Evolutionary conservation across 2,329 filamentous ascomycete genomes (phyloP).

Genomic region (Leptographium lundbergii): DNA sequence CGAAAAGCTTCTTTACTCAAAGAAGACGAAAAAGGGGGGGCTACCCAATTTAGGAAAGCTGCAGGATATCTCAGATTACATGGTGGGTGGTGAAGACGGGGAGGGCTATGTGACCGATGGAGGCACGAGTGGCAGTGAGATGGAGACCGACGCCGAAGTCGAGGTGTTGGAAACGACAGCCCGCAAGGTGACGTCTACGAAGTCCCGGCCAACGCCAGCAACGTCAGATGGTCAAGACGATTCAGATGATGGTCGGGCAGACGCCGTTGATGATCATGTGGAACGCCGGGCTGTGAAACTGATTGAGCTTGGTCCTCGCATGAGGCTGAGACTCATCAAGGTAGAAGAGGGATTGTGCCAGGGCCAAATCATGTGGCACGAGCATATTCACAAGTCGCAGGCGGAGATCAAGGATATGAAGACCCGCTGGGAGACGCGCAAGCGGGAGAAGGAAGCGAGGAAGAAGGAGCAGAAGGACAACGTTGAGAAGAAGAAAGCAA

Average conservation of each 20-base stretch:
- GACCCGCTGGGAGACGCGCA: conserved; percentile 65
- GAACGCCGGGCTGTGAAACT: conserved; percentile 85
- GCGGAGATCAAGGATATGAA: conserved; percentile 70
- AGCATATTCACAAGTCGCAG: conserved; percentile 76
- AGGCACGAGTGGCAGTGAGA: conserved; percentile 70
- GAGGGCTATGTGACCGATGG: conserved; percentile 76
- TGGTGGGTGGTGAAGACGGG: conserved; percentile 68
- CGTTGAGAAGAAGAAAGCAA: conserved; percentile 61
- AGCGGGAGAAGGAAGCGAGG: conserved; percentile 69
- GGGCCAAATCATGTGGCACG: conserved; percentile 95
- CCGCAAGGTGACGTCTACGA: conserved; percentile 44
- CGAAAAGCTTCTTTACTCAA: conserved; percentile 57
- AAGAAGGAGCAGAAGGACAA: conserved; percentile 80
- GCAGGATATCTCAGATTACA: conserved; percentile 87
- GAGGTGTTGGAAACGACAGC: conserved; percentile 61
- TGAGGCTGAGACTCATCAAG: conserved; percentile 83
- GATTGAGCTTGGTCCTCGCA: conserved; percentile 79
- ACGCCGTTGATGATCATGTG: conserved; percentile 35
- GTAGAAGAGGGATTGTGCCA: conserved; percentile 88
- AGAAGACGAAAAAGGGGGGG: conserved; percentile 51
- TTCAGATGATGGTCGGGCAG: conserved; percentile 32
- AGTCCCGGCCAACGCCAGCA: conserved; percentile 33
- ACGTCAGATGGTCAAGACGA: conserved; percentile 21
- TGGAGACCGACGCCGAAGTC: conserved; percentile 90
- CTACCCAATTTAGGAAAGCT: conserved; percentile 84